Conservation (phyloP, 208 protist genomes). For the Angomonas ambiguus region DNA sequence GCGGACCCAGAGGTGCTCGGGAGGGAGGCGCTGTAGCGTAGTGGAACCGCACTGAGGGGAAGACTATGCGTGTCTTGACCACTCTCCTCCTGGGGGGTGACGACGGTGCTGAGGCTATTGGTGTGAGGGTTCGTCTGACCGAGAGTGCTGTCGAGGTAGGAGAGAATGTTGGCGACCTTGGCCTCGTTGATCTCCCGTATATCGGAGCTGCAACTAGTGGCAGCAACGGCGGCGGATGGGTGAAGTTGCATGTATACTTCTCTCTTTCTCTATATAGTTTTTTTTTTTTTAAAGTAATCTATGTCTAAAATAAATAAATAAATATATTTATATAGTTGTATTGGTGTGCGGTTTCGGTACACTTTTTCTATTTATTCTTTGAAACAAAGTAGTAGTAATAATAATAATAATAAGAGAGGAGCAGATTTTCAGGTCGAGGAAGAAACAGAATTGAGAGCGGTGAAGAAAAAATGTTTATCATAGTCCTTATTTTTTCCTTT, state of each 20-base stretch:
- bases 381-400: too few relatives aligned
- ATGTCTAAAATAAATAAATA: neutral
- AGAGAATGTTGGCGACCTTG: constrained; percentile 81
- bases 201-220: constrained; percentile 58
- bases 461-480: too few relatives aligned
- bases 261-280: constrained; percentile 14
- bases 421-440: too few relatives aligned
- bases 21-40: constrained; percentile 21
- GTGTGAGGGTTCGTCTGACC: neutral
- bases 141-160: constrained; percentile 66
- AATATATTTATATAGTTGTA: constrained; percentile 3
- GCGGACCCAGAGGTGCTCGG: neutral
- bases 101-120: neutral
- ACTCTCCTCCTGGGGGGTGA: neutral
- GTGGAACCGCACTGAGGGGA: constrained; percentile 28
- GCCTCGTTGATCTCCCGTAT: constrained; percentile 86
- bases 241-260: too few relatives aligned
- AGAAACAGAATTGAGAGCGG: too few relatives aligned
- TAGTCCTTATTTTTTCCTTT: too few relatives aligned
- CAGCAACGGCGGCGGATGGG: neutral
- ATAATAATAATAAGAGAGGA: neutral
- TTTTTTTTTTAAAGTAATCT: neutral
- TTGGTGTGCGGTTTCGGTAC: neutral
- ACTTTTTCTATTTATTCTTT: constrained; percentile 10
- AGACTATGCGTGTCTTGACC: constrained; percentile 11